These are phyloP conservation scores for Blumeria graminis DNA, from an alignment of 2,329 filamentous ascomycete species.

Conservation along the genomic window DNA sequence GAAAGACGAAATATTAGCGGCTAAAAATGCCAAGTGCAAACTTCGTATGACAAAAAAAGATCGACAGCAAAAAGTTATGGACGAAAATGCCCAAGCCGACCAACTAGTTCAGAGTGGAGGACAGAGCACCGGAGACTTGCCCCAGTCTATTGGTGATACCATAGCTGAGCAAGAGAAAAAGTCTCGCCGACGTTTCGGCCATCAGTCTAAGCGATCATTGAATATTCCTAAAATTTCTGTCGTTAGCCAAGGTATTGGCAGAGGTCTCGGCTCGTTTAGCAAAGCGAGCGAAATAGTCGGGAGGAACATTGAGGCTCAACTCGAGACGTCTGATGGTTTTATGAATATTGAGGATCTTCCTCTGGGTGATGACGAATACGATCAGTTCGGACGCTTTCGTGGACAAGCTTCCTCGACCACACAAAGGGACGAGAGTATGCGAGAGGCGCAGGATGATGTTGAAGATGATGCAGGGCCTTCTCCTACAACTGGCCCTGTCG, in stretches of 20 bases:
- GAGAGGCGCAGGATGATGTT: slow-evolving; percentile 4
- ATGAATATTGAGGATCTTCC: slow-evolving; percentile 8
- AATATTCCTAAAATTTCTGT: slow-evolving; percentile 10
- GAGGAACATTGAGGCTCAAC: slow-evolving; percentile 24
- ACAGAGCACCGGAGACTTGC: slow-evolving; percentile 26
- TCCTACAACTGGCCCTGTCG: slow-evolving; percentile 4
- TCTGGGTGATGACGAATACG: slow-evolving; percentile 10
- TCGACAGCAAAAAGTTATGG: slow-evolving; percentile 14
- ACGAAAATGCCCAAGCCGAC: slow-evolving; percentile 19
- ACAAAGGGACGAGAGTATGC: neutral
- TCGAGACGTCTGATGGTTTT: slow-evolving; percentile 27
- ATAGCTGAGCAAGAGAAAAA: slow-evolving; percentile 18
- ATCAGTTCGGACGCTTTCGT: slow-evolving; percentile 13
- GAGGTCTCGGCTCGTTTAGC: slow-evolving; percentile 10
- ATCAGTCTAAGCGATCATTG: slow-evolving; percentile 3
- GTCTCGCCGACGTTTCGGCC: slow-evolving; percentile 5
- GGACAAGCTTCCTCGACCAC: slow-evolving; percentile 1
- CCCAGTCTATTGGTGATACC: slow-evolving; percentile 24
- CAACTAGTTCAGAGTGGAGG: slow-evolving; percentile 24
- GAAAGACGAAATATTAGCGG: slow-evolving; percentile 20
- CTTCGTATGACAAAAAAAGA: slow-evolving; percentile 10
- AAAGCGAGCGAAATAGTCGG: slow-evolving; percentile 22
- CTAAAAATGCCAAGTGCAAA: slow-evolving; percentile 22
- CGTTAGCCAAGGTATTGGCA: slow-evolving; percentile 11
- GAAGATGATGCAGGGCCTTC: slow-evolving; percentile 4